Evolutionary conservation across 805 yeast genomes (phyloP).

Genomic region (Metschnikowia arizonensis): DNA sequence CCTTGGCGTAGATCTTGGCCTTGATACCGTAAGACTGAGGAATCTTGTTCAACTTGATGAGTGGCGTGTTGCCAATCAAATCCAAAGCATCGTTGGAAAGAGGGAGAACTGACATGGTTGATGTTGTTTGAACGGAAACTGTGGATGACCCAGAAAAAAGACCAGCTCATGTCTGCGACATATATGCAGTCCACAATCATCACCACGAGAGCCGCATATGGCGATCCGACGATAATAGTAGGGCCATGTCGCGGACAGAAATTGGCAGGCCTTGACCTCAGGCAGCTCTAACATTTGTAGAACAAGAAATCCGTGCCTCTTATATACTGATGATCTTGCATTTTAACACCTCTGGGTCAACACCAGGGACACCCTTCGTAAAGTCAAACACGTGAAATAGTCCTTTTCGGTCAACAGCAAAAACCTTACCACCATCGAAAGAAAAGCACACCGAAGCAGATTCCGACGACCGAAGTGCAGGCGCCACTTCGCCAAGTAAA

Average conservation of each 20-base stretch:
- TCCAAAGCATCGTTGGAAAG: constrained; percentile 57
- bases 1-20: constrained; percentile 68
- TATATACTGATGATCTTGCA: constrained; percentile 50
- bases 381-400: constrained; percentile 76
- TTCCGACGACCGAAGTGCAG: constrained; percentile 66
- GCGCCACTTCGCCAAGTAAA: constrained; percentile 71
- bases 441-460: constrained; percentile 79
- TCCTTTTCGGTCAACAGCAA: constrained; percentile 79
- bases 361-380: constrained; percentile 75
- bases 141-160: constrained; percentile 4
- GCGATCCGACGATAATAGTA: no score
- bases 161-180: background rate
- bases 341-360: constrained; percentile 60
- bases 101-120: constrained; percentile 30
- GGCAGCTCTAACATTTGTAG: no score
- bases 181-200: constrained; percentile 1
- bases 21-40: constrained; percentile 75
- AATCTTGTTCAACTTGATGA: constrained; percentile 67
- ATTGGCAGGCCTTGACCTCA: no score
- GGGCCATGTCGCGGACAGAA: no score
- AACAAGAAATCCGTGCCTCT: no score
- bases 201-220: background rate
- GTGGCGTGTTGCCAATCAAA: constrained; percentile 81
- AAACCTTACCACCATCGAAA: constrained; percentile 75
- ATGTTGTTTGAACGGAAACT: constrained; percentile 1